phyloP scores from a whole-genome alignment of 805 yeast genomes.

The Nakazawaea pomicola region DNA sequence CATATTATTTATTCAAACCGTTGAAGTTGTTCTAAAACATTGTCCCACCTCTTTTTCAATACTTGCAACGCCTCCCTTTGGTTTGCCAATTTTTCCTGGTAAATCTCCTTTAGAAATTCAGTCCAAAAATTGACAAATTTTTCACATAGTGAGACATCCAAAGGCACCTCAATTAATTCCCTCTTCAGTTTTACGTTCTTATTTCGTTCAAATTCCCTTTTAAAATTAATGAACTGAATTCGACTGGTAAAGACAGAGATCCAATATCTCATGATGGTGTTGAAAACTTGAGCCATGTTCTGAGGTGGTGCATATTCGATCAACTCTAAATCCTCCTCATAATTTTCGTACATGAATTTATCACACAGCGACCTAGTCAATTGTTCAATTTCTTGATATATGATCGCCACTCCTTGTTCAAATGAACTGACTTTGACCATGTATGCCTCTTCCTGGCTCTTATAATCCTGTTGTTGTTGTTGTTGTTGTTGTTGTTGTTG shows the following conservation, averaged over 20 bases:
- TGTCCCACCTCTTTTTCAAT: conserved; percentile 31
- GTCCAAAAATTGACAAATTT: conserved; percentile 52
- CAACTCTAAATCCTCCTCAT: conserved; percentile 51
- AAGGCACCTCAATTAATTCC: conserved; percentile 23
- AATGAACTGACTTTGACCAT: conserved; percentile 13
- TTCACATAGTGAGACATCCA: conserved; percentile 21
- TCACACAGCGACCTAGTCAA: conserved; percentile 43
- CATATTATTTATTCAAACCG: background rate
- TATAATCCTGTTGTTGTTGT: background rate
- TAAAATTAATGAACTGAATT: conserved; percentile 23
- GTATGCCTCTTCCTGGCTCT: background rate
- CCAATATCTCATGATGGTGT: conserved; percentile 41
- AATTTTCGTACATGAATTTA: conserved; percentile 45
- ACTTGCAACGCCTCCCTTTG: conserved; percentile 28
- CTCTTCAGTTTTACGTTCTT: conserved; percentile 23
- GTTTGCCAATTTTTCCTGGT: conserved; percentile 26
- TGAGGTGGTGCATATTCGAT: conserved; percentile 38
- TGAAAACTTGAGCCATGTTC: conserved; percentile 37
- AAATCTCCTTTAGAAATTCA: conserved; percentile 36
- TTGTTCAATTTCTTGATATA: conserved; percentile 37
- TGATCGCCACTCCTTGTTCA: conserved; percentile 17
- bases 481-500: conserved; percentile 2
- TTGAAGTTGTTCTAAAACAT: conserved; percentile 10
- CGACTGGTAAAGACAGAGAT: conserved; percentile 53
- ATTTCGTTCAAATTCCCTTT: conserved; percentile 17